phyloP scores from a whole-genome alignment of 2,329 filamentous ascomycete genomes.

The Beauveria bassiana region DNA sequence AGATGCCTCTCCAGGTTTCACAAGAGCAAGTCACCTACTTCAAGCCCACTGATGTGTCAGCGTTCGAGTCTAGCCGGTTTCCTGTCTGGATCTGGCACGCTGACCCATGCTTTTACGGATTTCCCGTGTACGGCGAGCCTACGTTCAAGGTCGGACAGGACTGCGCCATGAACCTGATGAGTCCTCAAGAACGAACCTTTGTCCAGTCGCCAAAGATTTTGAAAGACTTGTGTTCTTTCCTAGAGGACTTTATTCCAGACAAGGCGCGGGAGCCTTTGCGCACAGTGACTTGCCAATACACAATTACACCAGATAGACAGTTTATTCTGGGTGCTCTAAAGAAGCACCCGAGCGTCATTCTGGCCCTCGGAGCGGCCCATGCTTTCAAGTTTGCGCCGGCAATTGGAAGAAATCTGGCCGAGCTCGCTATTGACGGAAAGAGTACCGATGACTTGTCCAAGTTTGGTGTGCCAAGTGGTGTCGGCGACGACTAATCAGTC shows the following conservation, averaged over 20 bases:
- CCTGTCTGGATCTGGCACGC: slow-evolving; percentile 13
- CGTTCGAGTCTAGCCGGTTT: slow-evolving; percentile 7
- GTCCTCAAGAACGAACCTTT: slow-evolving; percentile 10
- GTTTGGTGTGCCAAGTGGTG: slow-evolving; percentile 9
- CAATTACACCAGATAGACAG: slow-evolving; percentile 18
- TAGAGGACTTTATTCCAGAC: background rate
- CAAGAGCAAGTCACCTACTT: slow-evolving; percentile 15
- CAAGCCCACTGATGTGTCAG: slow-evolving; percentile 6
- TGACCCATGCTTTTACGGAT: slow-evolving; percentile 13
- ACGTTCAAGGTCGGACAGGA: slow-evolving; percentile 14
- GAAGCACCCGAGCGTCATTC: slow-evolving; percentile 14
- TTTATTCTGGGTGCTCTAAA: slow-evolving; percentile 17
- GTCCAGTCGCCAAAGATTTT: slow-evolving; percentile 9
- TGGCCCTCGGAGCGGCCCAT: slow-evolving; percentile 17
- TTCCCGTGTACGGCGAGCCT: slow-evolving; percentile 14
- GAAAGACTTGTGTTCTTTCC: background rate
- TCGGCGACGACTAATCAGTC: background rate
- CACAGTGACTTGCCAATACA: slow-evolving; percentile 21
- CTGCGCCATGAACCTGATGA: slow-evolving; percentile 11
- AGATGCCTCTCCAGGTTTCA: slow-evolving; percentile 20
- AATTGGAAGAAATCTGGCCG: slow-evolving; percentile 19
- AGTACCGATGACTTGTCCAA: slow-evolving; percentile 16
- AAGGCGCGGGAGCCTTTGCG: slow-evolving; percentile 13
- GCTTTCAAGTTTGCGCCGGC: slow-evolving; percentile 21
- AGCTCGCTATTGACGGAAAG: slow-evolving; percentile 19